Evolutionary conservation across 371 early-diverging fungal genomes (phyloP).

Genomic region (Nematocida sp.): DNA sequence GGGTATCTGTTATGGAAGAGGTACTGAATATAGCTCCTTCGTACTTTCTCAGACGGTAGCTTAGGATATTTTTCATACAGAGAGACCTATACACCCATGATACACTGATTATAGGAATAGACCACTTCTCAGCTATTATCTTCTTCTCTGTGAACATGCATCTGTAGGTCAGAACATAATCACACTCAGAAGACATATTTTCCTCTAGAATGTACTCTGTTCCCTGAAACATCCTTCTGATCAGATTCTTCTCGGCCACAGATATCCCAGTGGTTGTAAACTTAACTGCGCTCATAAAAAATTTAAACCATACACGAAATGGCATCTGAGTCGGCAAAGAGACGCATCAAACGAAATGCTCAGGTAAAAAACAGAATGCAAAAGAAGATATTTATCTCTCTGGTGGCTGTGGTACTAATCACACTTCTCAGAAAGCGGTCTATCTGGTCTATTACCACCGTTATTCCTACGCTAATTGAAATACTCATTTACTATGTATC

Average conservation of each 20-base stretch:
- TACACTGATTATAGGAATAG: slow-evolving; percentile 59
- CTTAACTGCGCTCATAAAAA: slow-evolving; percentile 30
- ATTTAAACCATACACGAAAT: slow-evolving; percentile 17
- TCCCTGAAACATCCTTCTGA: slow-evolving; percentile 5
- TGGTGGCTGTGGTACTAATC: not conserved
- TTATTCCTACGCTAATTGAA: not conserved
- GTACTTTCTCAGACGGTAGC: slow-evolving; percentile 51
- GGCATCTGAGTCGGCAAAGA: slow-evolving; percentile 27
- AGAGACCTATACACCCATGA: slow-evolving; percentile 55
- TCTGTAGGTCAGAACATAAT: slow-evolving; percentile 59
- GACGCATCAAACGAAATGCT: slow-evolving; percentile 28
- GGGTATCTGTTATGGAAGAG: slow-evolving; percentile 52
- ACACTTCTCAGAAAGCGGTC: not conserved
- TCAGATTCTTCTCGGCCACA: slow-evolving; percentile 21
- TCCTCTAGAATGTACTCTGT: slow-evolving; percentile 28
- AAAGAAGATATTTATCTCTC: not conserved
- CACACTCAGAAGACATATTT: slow-evolving; percentile 47
- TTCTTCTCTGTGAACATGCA: slow-evolving; percentile 59
- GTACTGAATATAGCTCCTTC: slow-evolving; percentile 60
- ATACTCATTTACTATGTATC: not conserved
- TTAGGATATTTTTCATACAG: slow-evolving; percentile 6
- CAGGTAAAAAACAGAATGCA: not conserved
- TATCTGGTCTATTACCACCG: not conserved
- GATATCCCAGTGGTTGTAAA: slow-evolving; percentile 46
- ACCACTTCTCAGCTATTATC: slow-evolving; percentile 60